Evolutionary conservation across 2,329 filamentous ascomycete species (phyloP), one percentile per base, ranked within the genome.

Genomic region (Fusarium sp.): DNA sequence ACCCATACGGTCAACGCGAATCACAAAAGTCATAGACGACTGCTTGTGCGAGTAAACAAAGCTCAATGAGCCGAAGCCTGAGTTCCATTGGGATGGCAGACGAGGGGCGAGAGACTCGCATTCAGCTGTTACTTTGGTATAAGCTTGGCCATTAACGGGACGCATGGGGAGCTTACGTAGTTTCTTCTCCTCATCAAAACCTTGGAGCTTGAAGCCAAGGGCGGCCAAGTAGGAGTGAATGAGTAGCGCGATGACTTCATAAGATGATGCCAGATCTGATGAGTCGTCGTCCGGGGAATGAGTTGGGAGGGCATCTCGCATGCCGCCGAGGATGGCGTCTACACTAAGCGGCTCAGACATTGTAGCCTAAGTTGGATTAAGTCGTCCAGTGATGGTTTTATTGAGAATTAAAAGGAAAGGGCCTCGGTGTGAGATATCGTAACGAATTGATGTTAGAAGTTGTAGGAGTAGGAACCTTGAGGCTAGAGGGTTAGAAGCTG

Each of bases 1-100:
- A 38, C 93, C 93, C 68, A 97, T 83, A 49, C 92, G 86, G 73
- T 89, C 92, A 61, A 96, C 78, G 72, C 93, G 94, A 66, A 97
- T 75, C 25, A 97, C 81, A 72, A 90, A 97, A 56, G 89, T 85
- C 84, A 93, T 91, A 14, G 92, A 88, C 0, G 92, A 96, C 73
- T 96, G 91, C 21, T 85, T 81, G 75, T 97, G 93, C 4, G 87
- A 86, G 78, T 98, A 98, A 62, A 93, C 86, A 76, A 98, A 97
- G 52, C 89, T 86, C 72, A 92, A 89, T 13, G 88, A 87, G 59
- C 85, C 85, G 54, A 84, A 83, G 17, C 85, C 84, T 11, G 86
- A 80, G 75, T 97, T 97, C 95, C 95, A 98, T 77, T 87, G 84
- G 14, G 83, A 55, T 0, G 92, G 91, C 3, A 98, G 82, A 29